Conservation (phyloP, 2,329 filamentous ascomycete species). For the Stromatinia cepivora region DNA sequence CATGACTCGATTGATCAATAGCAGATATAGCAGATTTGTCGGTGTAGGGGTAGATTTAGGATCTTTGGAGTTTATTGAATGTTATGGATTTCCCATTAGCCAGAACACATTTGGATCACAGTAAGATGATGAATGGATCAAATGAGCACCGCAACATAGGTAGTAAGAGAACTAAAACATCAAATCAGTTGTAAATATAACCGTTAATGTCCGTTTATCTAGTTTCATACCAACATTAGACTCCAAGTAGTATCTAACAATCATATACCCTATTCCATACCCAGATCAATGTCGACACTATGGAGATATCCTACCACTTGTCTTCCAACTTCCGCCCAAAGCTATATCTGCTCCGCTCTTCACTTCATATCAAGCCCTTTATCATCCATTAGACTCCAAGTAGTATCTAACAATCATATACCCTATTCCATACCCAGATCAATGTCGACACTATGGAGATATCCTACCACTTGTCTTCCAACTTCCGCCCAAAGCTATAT, state of each 20-base stretch:
- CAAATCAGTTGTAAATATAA: too few relatives aligned
- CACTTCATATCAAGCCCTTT: slow-evolving; percentile 12
- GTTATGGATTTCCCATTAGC: accelerated
- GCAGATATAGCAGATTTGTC: too few relatives aligned
- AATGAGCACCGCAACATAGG: background rate
- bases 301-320: background rate
- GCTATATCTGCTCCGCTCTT: too few relatives aligned
- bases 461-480: too few relatives aligned
- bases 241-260: background rate
- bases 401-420: too few relatives aligned
- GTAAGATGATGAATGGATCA: background rate
- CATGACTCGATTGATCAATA: too few relatives aligned
- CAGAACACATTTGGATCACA: background rate
- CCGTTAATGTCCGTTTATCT: background rate
- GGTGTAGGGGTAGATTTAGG: background rate
- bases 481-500: too few relatives aligned
- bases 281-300: background rate
- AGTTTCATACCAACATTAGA: too few relatives aligned
- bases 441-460: background rate
- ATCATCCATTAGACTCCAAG: background rate
- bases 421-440: background rate
- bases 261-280: background rate
- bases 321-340: too few relatives aligned
- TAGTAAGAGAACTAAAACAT: background rate
- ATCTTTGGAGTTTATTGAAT: background rate